Base-by-base conservation (phyloP, 108 stramenopile genomes). In the Discostella pseudostelligera region DNA sequence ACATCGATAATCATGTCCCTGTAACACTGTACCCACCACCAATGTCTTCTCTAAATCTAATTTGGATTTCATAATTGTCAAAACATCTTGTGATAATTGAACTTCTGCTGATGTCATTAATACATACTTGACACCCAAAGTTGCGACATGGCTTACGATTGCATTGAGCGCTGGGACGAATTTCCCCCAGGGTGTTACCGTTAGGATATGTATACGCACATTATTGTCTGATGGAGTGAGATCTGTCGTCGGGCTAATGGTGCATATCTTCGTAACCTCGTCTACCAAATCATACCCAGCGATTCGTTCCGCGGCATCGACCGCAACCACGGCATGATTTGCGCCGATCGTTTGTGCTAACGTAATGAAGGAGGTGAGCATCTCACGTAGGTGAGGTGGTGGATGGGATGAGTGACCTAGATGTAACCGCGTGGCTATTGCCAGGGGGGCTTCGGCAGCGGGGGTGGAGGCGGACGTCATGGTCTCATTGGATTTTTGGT, bases 151-250 rank as follows among this genome's bases (percentile, higher is more conserved):
- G 1, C 47, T 39, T 8, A 94, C 74, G 16, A 96, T 79, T 20
- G 93, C 90, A 79, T 96, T 97, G 29, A 97, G 72, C 1, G 93
- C 95, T 13, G 93, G 89, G 25, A 88, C 78, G 60, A 97, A 97
- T 47, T 80, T 78, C n/a, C 92, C 95, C 96, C 96, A 97, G 0
- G 96, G 96, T 25, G 82, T 83, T 2, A 97, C 90, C 8, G 90
- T 90, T 9, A 96, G 39, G 13, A 97, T 64, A n/a, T 79, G 56
- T 45, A 83, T 62, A 44, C 28, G 32, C 25, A 28, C 24, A 39
- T 40, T 22, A 17, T 13, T 19, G 60, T 55, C 53, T 13, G 17
- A 0, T 26, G 20, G 61, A 48, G 2, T 1, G 12, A 40, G 29
- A 8, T 9, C 21, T 16, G 1, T 16, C 43, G 43, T 6, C 43